These are phyloP conservation scores for Lathyrus tuberosus DNA, from an alignment of 306 rosid species.

Conservation along the genomic window DNA sequence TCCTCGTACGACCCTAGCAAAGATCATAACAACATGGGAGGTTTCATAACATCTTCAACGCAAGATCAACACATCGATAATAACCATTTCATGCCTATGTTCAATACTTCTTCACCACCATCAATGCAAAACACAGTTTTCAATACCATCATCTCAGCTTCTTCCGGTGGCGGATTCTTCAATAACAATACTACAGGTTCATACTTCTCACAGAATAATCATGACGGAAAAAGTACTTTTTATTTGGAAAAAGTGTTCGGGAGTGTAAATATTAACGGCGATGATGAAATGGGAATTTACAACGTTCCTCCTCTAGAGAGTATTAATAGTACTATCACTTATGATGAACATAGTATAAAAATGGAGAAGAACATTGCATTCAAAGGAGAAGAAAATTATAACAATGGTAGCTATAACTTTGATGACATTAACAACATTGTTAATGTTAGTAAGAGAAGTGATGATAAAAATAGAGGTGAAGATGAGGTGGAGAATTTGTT, in stretches of 20 bases:
- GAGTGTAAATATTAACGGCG: constrained; percentile 42
- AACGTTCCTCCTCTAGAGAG: constrained; percentile 70
- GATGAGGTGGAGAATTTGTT: constrained; percentile 55
- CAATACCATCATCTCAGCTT: constrained; percentile 51
- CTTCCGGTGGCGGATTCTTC: constrained; percentile 40
- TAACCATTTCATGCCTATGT: constrained; percentile 45
- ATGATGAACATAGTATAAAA: constrained; percentile 45
- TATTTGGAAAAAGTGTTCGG: constrained; percentile 49
- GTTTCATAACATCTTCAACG: constrained; percentile 24
- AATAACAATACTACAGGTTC: constrained; percentile 35
- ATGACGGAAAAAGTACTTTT: constrained; percentile 26
- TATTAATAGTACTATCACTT: constrained; percentile 40
- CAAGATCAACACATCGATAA: constrained; percentile 43
- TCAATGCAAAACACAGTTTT: constrained; percentile 47
- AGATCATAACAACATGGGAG: constrained; percentile 41
- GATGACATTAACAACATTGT: constrained; percentile 40
- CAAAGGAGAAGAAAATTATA: constrained; percentile 26
- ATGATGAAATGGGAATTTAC: constrained; percentile 54
- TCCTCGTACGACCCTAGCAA: constrained; percentile 56
- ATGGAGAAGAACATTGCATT: constrained; percentile 39
- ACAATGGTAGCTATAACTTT: constrained; percentile 33
- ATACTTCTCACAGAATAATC: constrained; percentile 45
- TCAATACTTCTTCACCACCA: constrained; percentile 44
- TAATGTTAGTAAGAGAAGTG: constrained; percentile 40
- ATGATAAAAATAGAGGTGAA: constrained; percentile 27